Evolutionary conservation across 495 filamentous ascomycete genomes (phyloP).

Genomic region (Talaromyces nanjingensis): DNA sequence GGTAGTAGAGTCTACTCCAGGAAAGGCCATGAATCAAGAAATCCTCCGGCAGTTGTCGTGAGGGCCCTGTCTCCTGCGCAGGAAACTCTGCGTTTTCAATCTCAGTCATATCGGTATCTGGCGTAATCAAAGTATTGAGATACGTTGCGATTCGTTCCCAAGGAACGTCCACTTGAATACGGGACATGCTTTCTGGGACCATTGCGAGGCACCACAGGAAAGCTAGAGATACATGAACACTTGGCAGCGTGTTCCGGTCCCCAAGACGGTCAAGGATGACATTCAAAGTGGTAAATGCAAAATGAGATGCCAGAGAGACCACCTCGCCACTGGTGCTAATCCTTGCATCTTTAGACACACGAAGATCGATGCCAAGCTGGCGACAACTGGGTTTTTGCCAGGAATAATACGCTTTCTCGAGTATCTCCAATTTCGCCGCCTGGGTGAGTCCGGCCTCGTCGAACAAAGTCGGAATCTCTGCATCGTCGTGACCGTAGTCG

Average conservation of each 20-base stretch:
- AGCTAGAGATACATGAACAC: slow-evolving; percentile 59
- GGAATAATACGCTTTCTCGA: neutral
- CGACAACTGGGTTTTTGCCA: neutral
- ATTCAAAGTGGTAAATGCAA: slow-evolving; percentile 40
- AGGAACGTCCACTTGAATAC: slow-evolving; percentile 52
- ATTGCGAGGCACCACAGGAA: slow-evolving; percentile 59
- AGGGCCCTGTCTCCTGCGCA: slow-evolving; percentile 37
- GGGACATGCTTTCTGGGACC: slow-evolving; percentile 41
- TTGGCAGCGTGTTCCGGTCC: slow-evolving; percentile 59
- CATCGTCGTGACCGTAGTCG: slow-evolving; percentile 53
- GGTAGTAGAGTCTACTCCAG: slow-evolving; percentile 65
- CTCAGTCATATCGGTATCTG: slow-evolving; percentile 31
- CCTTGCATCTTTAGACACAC: neutral
- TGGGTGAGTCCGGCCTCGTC: slow-evolving; percentile 27
- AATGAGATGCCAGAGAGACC: slow-evolving; percentile 28
- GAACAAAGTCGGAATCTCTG: slow-evolving; percentile 30
- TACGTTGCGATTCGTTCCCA: slow-evolving; percentile 59
- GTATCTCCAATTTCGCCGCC: slow-evolving; percentile 7
- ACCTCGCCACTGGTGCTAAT: slow-evolving; percentile 14
- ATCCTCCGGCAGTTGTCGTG: slow-evolving; percentile 74
- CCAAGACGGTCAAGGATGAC: slow-evolving; percentile 52
- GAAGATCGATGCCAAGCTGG: neutral
- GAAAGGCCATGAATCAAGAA: slow-evolving; percentile 69
- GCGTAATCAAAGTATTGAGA: slow-evolving; percentile 56
- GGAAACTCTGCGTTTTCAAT: slow-evolving; percentile 50